A percentile compares a stretch with the other conserved stretches of the same genome.
Conservation (phyloP, 73 alveolate species). For the Urostyla sp. region DNA sequence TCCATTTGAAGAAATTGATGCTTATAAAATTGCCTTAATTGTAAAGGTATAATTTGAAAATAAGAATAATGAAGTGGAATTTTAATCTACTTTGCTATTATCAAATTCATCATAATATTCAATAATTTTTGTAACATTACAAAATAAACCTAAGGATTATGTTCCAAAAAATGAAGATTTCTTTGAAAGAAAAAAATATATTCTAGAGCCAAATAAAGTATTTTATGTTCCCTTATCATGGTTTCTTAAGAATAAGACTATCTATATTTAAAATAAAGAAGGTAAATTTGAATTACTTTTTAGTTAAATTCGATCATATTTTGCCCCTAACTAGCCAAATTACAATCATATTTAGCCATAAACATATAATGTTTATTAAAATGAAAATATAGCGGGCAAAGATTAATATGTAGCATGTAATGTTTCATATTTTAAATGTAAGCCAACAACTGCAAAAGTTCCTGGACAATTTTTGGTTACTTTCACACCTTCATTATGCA, state of each 20-base stretch:
- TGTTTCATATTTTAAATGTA: constrained; percentile 33
- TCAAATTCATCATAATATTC: constrained; percentile 7
- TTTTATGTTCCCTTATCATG: constrained; percentile 62
- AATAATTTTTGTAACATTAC: constrained; percentile 16
- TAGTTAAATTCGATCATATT: constrained; percentile 11
- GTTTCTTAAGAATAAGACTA: constrained; percentile 45
- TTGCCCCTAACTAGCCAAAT: background rate
- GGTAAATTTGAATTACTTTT: constrained; percentile 45
- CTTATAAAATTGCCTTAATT: constrained; percentile 48
- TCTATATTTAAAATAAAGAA: background rate
- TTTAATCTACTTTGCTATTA: constrained; percentile 10
- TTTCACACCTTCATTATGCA: constrained; percentile 66
- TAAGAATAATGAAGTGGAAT: constrained; percentile 41
- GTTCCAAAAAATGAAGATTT: constrained; percentile 9
- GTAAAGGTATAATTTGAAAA: constrained; percentile 27
- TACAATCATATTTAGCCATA: constrained; percentile 2
- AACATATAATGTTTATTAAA: background rate
- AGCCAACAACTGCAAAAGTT: constrained; percentile 51
- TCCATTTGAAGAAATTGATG: too few relatives aligned
- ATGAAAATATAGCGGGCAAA: background rate
- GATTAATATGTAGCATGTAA: constrained; percentile 12
- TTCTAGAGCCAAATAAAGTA: constrained; percentile 28
- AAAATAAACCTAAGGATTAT: constrained; percentile 6
- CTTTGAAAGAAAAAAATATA: background rate
- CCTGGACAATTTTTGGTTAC: constrained; percentile 59